Evolutionary conservation across 371 early-diverging fungal genomes (phyloP).

Genomic region (Haplosporangium sp.): DNA sequence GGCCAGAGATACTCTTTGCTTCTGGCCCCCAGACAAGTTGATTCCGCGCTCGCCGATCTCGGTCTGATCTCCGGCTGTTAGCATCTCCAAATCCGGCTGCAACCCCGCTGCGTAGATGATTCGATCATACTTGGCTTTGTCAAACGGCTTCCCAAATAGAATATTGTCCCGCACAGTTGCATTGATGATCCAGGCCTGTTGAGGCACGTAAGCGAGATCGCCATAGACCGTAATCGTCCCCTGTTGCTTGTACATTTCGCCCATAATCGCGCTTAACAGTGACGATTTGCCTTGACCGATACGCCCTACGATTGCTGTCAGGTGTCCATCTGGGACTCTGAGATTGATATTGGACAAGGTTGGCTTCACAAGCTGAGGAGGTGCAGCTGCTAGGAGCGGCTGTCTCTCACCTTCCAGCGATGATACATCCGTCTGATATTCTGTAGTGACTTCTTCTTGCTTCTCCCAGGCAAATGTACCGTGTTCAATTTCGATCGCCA

Average conservation of each 20-base stretch:
- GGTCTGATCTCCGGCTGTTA: slow-evolving; percentile 83
- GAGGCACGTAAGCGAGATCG: slow-evolving; percentile 88
- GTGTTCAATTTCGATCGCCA: slow-evolving; percentile 55
- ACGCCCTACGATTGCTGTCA: slow-evolving; percentile 85
- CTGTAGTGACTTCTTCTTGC: not conserved
- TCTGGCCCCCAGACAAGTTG: slow-evolving; percentile 89
- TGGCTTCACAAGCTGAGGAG: slow-evolving; percentile 37
- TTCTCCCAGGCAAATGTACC: slow-evolving; percentile 69
- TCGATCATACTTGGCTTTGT: slow-evolving; percentile 78
- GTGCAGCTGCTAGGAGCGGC: slow-evolving; percentile 13
- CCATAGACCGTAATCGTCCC: slow-evolving; percentile 81
- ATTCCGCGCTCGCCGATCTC: slow-evolving; percentile 97
- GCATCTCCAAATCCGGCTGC: slow-evolving; percentile 80
- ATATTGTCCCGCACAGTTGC: slow-evolving; percentile 90
- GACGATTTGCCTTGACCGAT: slow-evolving; percentile 92
- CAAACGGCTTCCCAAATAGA: slow-evolving; percentile 86
- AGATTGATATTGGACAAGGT: slow-evolving; percentile 74
- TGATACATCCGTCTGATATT: slow-evolving; percentile 2
- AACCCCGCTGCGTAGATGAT: slow-evolving; percentile 75
- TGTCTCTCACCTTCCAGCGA: slow-evolving; percentile 12
- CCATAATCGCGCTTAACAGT: slow-evolving; percentile 82
- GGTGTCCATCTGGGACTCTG: slow-evolving; percentile 64
- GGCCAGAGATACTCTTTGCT: slow-evolving; percentile 77
- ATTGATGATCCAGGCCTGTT: slow-evolving; percentile 94
- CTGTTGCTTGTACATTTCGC: slow-evolving; percentile 80